Evolutionary conservation across 257 asterid species (phyloP).

Genomic region (Forsythia viridissima): DNA sequence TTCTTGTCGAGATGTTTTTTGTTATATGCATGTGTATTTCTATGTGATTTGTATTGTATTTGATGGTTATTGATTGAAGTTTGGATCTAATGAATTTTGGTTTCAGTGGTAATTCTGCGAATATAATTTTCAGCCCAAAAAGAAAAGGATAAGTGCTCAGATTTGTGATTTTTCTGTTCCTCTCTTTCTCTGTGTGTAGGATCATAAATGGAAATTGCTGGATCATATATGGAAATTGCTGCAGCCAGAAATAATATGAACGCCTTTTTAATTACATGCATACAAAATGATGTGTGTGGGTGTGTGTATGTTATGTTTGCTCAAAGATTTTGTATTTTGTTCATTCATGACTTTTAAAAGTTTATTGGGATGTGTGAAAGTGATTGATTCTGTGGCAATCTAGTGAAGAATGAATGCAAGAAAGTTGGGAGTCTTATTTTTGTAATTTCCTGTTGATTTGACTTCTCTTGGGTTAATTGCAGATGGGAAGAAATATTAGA

Average conservation of each 20-base stretch:
- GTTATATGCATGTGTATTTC: not conserved
- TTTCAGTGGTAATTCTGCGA: not conserved
- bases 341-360: not conserved
- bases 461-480: not conserved
- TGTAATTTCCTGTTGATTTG: not conserved
- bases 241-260: not conserved
- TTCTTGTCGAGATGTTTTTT: not conserved
- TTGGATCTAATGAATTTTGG: slow-evolving; percentile 31
- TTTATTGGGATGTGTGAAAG: slow-evolving; percentile 4
- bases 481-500: not conserved
- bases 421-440: not conserved
- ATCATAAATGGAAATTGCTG: not conserved
- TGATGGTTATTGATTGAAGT: not conserved
- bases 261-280: not conserved
- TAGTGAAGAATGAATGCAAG: not conserved
- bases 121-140: not conserved
- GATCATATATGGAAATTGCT: not conserved
- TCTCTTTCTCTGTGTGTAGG: not conserved
- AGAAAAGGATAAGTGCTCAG: not conserved
- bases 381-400: not conserved
- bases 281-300: not conserved
- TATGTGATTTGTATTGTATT: not conserved
- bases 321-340: not conserved
- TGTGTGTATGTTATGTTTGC: not conserved
- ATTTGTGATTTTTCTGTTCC: not conserved